Evolutionary conservation across 2,329 filamentous ascomycete species (phyloP).

Genomic region (Colletotrichum somersetense): DNA sequence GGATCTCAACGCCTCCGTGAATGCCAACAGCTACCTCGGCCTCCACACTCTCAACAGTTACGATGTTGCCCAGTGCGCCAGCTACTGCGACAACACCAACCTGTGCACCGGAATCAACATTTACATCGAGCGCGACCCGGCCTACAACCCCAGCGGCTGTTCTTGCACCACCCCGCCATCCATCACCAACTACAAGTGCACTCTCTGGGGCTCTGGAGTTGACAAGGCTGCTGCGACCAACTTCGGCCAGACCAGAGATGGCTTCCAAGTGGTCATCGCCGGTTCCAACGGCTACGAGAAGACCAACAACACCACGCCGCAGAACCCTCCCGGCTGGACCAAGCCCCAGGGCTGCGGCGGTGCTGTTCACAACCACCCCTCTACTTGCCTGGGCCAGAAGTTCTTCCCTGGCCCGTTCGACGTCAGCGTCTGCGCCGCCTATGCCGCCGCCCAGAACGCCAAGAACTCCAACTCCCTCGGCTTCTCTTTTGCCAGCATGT

Average conservation of each 20-base stretch:
- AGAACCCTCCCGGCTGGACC: constrained; percentile 34
- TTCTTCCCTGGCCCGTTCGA: constrained; percentile 40
- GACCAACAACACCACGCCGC: constrained; percentile 34
- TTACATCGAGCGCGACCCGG: constrained; percentile 39
- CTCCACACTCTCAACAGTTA: constrained; percentile 34
- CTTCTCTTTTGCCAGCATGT: constrained; percentile 18
- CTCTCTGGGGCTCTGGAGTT: constrained; percentile 37
- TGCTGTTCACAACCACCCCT: constrained; percentile 25
- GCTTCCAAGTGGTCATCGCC: constrained; percentile 41
- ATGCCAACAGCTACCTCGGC: constrained; percentile 36
- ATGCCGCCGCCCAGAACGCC: constrained; percentile 34
- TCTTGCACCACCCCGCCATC: constrained; percentile 34
- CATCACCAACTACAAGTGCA: constrained; percentile 40
- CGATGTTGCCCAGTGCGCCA: constrained; percentile 29
- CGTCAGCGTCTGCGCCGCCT: constrained; percentile 28
- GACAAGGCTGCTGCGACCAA: constrained; percentile 39
- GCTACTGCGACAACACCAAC: constrained; percentile 22
- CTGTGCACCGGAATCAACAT: constrained; percentile 40
- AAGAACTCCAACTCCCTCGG: constrained; percentile 29
- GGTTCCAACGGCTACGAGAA: constrained; percentile 43
- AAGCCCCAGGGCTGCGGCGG: constrained; percentile 34
- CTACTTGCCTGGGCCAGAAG: constrained; percentile 36
- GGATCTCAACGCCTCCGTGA: constrained; percentile 31
- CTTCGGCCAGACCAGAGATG: constrained; percentile 29
- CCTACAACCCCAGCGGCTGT: constrained; percentile 34